These are phyloP conservation scores for Mantamonas sphyraenae DNA, from an alignment of 78 protist genomes.

Conservation along the genomic window DNA sequence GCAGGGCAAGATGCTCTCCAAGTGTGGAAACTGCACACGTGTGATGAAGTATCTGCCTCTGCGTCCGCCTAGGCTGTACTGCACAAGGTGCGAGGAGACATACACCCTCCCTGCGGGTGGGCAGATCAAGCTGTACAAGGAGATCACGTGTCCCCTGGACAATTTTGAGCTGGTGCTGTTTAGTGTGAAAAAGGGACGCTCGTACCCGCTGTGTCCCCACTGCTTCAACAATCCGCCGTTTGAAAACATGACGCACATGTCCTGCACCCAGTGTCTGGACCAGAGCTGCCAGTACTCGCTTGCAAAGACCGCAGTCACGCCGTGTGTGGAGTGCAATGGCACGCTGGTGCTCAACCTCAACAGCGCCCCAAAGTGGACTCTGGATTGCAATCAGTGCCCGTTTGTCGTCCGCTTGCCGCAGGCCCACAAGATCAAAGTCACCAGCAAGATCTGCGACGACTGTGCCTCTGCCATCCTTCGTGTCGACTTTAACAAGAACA, in stretches of 20 bases:
- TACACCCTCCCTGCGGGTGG: constrained; percentile 25
- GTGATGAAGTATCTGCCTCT: not conserved
- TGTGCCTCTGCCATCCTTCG: too few species aligned
- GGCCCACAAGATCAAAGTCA: too few species aligned
- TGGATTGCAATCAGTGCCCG: too few species aligned
- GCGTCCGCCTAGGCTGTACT: constrained; percentile 33
- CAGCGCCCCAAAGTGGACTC: too few species aligned
- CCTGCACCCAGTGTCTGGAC: not conserved
- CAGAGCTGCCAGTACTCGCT: not conserved
- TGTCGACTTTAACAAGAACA: too few species aligned
- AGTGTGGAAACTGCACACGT: constrained; percentile 18
- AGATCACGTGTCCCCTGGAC: constrained; percentile 35
- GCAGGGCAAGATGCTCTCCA: not conserved
- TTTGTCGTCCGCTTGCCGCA: too few species aligned
- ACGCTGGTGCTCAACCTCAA: too few species aligned
- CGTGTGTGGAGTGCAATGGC: too few species aligned
- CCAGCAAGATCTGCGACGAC: too few species aligned
- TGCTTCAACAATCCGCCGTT: constrained; percentile 44
- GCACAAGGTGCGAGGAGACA: constrained; percentile 29
- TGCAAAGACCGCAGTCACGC: not conserved
- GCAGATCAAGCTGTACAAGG: constrained; percentile 5
- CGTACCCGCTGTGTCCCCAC: constrained; percentile 6
- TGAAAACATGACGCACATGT: not conserved
- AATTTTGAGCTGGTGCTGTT: constrained; percentile 32
- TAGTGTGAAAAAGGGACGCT: not conserved